A percentile compares a stretch with the other conserved stretches of the same genome.
These are phyloP conservation scores for Urostyla sp. DNA, from an alignment of 73 alveolate genomes.

Conservation along the genomic window DNA sequence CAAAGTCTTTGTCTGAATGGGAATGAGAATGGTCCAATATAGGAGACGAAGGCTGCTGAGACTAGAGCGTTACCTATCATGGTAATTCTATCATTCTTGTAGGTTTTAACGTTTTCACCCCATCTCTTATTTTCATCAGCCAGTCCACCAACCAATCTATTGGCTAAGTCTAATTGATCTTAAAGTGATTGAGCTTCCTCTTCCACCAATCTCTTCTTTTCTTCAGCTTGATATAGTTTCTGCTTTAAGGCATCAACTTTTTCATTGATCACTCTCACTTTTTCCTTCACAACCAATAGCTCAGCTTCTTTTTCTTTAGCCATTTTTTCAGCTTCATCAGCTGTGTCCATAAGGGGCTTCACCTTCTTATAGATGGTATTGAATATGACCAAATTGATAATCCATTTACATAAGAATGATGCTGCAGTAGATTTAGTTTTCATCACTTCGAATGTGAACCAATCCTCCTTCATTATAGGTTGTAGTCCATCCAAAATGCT, in stretches of 20 bases:
- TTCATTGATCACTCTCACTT: constrained; percentile 93
- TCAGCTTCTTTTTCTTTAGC: constrained; percentile 92
- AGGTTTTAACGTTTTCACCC: constrained; percentile 91
- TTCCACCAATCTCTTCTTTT: constrained; percentile 89
- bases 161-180: constrained; percentile 94
- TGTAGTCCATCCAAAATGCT: constrained; percentile 75
- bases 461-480: constrained; percentile 74
- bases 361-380: constrained; percentile 98
- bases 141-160: constrained; percentile 96
- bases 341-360: constrained; percentile 97
- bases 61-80: constrained; percentile 98
- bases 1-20: constrained; percentile 94
- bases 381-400: constrained; percentile 92
- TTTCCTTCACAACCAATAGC: constrained; percentile 91
- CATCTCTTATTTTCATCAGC: constrained; percentile 98
- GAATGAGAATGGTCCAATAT: constrained; percentile 98
- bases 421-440: constrained; percentile 86
- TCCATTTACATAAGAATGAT: constrained; percentile 89
- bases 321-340: constrained; percentile 95
- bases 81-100: constrained; percentile 90
- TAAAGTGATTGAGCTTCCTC: constrained; percentile 95
- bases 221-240: constrained; percentile 94
- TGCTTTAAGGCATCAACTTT: constrained; percentile 90
- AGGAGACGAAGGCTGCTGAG: constrained; percentile 99
- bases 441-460: constrained; percentile 87